A percentile compares a stretch with the other conserved stretches of the same genome.
These are phyloP conservation scores for Hansenula anomala DNA, from an alignment of 1,139 yeast species.

Conservation along the genomic window DNA sequence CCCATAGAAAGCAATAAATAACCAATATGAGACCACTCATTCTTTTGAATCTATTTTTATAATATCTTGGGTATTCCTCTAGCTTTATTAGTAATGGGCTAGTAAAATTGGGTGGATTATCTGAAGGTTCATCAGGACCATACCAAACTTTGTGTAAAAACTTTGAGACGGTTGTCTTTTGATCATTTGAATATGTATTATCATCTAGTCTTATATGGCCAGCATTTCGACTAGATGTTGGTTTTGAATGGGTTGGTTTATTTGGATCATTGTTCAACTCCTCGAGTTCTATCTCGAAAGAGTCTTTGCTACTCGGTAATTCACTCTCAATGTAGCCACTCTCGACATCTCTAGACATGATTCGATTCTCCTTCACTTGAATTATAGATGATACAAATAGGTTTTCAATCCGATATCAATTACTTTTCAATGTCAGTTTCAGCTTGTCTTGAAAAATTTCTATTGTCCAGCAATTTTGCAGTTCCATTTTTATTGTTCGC, in stretches of 20 bases:
- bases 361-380: too few relatives aligned
- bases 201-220: constrained; percentile 1
- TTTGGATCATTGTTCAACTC: neutral
- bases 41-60: constrained; percentile 27
- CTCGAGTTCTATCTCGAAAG: neutral
- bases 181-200: neutral
- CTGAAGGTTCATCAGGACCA: constrained; percentile 49
- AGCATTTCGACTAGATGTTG: neutral
- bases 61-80: constrained; percentile 41
- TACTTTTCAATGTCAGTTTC: too few relatives aligned
- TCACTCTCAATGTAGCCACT: neutral
- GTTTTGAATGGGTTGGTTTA: neutral
- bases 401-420: too few relatives aligned
- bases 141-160: constrained; percentile 33
- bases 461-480: too few relatives aligned
- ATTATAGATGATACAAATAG: too few relatives aligned
- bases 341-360: neutral
- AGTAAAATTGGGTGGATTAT: constrained; percentile 39
- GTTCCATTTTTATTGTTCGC: too few relatives aligned
- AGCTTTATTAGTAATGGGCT: constrained; percentile 14
- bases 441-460: too few relatives aligned
- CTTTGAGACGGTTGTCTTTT: neutral
- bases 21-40: constrained; percentile 30
- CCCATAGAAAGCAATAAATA: constrained; percentile 33
- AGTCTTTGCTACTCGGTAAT: constrained; percentile 1